These are phyloP conservation scores for Nowakowskiella sp. DNA, from an alignment of 192 early-diverging fungal species.

Conservation along the genomic window DNA sequence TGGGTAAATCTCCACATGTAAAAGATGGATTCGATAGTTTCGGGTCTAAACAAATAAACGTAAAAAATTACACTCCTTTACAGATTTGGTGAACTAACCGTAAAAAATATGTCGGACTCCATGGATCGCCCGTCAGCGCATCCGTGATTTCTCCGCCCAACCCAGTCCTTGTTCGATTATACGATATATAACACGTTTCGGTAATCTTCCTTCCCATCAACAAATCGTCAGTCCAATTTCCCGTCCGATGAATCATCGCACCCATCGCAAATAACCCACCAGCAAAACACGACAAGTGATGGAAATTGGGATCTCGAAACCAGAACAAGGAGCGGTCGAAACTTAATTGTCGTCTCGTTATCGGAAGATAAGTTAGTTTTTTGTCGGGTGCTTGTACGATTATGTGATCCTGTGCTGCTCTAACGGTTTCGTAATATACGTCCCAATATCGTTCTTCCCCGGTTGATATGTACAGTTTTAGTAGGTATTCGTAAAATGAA, in stretches of 20 bases:
- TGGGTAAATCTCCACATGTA: conserved; percentile 47
- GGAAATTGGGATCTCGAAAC: background rate
- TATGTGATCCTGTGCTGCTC: too few species aligned
- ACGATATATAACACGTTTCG: conserved; percentile 12
- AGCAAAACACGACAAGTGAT: conserved; percentile 13
- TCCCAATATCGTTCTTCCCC: conserved; percentile 19
- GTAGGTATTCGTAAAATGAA: conserved; percentile 29
- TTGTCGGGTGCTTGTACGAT: too few species aligned
- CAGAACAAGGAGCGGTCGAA: background rate
- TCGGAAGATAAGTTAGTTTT: conserved; percentile 1
- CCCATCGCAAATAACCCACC: conserved; percentile 24
- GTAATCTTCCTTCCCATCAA: conserved; percentile 3
- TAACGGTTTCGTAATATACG: conserved; percentile 19
- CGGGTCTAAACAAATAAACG: too few species aligned
- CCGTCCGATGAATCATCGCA: conserved; percentile 1
- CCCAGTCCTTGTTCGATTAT: conserved; percentile 7
- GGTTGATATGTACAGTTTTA: conserved; percentile 17
- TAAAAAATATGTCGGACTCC: too few species aligned
- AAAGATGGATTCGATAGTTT: conserved; percentile 41
- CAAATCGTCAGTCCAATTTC: conserved; percentile 4
- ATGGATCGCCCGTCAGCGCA: too few species aligned
- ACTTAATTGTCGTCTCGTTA: too few species aligned
- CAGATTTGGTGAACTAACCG: too few species aligned
- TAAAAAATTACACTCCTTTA: too few species aligned
- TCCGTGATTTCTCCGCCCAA: conserved; percentile 9